Conservation (phyloP, 257 asterid genomes). For the Linderniella brevidens region DNA sequence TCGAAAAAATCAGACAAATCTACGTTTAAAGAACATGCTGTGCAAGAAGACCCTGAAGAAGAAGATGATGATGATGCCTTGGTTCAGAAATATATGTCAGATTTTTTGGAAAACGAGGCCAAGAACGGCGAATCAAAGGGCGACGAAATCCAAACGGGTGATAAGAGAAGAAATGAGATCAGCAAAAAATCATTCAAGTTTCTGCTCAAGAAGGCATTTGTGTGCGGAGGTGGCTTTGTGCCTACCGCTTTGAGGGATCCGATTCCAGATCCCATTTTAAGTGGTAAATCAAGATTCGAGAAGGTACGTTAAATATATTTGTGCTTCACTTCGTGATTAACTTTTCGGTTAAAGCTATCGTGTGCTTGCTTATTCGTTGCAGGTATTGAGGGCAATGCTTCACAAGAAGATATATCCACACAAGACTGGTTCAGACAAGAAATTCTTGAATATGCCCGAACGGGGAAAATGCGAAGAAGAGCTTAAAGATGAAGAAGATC, state of each 20-base stretch:
- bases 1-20: slow-evolving; percentile 11
- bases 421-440: slow-evolving; percentile 19
- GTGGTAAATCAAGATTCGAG: slow-evolving; percentile 47
- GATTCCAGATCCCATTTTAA: slow-evolving; percentile 25
- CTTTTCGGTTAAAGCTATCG: background rate
- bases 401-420: slow-evolving; percentile 60
- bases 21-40: too few species aligned
- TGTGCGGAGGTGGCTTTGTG: slow-evolving; percentile 26
- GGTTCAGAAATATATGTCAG: too few species aligned
- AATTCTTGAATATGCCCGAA: slow-evolving; percentile 26
- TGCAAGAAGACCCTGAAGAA: slow-evolving; percentile 19
- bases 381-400: slow-evolving; percentile 57
- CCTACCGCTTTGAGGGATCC: slow-evolving; percentile 26
- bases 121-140: background rate
- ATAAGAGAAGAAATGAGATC: slow-evolving; percentile 15
- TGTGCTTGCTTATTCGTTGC: slow-evolving; percentile 5
- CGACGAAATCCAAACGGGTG: slow-evolving; percentile 8
- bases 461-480: slow-evolving; percentile 21
- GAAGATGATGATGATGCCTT: slow-evolving; percentile 4
- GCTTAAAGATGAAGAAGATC: slow-evolving; percentile 6
- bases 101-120: background rate
- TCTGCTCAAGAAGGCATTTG: slow-evolving; percentile 44
- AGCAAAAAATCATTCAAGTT: slow-evolving; percentile 33
- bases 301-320: slow-evolving; percentile 25
- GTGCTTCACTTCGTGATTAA: background rate